Conservation (phyloP, 345 rosid genomes). For the Gossypium raimondii region DNA sequence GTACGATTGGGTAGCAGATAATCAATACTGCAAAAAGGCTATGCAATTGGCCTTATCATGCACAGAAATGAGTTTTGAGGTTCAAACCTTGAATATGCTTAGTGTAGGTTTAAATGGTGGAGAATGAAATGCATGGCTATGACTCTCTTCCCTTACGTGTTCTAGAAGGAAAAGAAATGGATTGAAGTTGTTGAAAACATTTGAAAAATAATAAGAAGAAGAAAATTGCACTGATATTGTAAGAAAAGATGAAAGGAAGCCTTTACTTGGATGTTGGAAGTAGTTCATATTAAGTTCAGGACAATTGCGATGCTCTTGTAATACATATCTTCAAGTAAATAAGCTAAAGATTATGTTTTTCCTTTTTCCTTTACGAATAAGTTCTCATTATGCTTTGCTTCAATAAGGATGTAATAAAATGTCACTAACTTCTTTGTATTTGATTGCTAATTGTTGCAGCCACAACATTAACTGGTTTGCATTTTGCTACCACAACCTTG, state of each 20-base stretch:
- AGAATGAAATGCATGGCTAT: neutral
- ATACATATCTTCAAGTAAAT: neutral
- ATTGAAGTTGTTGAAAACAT: neutral
- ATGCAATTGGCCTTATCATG: neutral
- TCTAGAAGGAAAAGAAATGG: neutral
- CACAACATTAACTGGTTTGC: constrained; percentile 92
- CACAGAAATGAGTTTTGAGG: neutral
- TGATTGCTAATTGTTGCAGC: constrained; percentile 49
- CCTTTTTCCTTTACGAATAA: neutral
- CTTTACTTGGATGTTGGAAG: neutral
- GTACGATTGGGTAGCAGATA: neutral
- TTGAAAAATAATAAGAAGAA: neutral
- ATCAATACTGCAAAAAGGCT: neutral
- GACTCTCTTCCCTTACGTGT: neutral
- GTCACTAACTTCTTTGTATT: constrained; percentile 2
- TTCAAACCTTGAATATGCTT: neutral
- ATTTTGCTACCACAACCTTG: constrained; percentile 84
- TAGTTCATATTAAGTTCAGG: neutral
- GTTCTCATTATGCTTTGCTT: neutral
- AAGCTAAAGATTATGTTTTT: neutral
- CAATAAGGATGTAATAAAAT: neutral
- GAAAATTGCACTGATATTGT: no score
- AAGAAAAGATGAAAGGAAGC: neutral
- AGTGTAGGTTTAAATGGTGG: neutral
- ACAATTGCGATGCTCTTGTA: neutral